These are phyloP conservation scores for Nannizziopsis arthrosporioides DNA, from an alignment of 2,329 filamentous ascomycete species.

Conservation along the genomic window DNA sequence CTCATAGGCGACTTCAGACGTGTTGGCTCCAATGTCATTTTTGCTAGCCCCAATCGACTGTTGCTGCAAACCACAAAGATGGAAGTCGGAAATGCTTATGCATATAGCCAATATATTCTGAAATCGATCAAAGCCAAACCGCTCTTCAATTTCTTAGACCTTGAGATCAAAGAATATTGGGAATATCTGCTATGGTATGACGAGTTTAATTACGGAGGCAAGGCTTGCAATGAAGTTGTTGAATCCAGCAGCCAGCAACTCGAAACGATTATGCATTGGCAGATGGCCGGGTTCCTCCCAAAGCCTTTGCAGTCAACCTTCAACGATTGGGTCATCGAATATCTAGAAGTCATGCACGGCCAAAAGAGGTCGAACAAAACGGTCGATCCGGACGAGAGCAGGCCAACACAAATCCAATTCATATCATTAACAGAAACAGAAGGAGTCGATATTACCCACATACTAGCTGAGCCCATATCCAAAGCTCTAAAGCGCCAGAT, in stretches of 20 bases:
- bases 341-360: constrained; percentile 84
- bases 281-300: constrained; percentile 82
- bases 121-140: constrained; percentile 95
- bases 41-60: constrained; percentile 77
- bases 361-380: constrained; percentile 60
- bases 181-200: constrained; percentile 99
- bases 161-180: constrained; percentile 98
- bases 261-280: constrained; percentile 96
- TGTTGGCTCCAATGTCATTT: constrained; percentile 91
- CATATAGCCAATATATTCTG: constrained; percentile 93
- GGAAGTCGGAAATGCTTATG: constrained; percentile 91
- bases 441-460: constrained; percentile 48
- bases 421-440: constrained; percentile 47
- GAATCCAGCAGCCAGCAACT: constrained; percentile 66
- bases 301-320: constrained; percentile 69
- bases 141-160: constrained; percentile 90
- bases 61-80: constrained; percentile 92
- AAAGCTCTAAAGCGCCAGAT: constrained; percentile 87
- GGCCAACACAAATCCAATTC: constrained; percentile 50
- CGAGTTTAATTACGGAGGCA: constrained; percentile 96
- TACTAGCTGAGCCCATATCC: constrained; percentile 72
- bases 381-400: constrained; percentile 47
- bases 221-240: constrained; percentile 71
- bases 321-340: constrained; percentile 86
- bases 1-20: constrained; percentile 93